Evolutionary conservation across 768 basidiomycete genomes (phyloP).

Genomic region (Trametes cubensis): DNA sequence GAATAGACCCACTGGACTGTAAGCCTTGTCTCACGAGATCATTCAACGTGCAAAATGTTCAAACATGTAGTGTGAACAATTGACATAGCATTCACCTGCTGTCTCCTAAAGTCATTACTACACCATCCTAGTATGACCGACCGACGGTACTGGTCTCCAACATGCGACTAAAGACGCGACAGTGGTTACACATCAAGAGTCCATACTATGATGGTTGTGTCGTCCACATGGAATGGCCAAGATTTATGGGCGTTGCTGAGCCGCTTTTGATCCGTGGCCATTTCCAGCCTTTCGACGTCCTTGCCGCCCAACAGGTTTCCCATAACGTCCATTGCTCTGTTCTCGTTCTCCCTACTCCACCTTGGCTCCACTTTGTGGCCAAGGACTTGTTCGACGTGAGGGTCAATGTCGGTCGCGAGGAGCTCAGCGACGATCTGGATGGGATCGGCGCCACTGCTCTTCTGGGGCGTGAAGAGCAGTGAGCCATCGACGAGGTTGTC

Average conservation of each 20-base stretch:
- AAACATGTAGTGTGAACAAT: too few species aligned
- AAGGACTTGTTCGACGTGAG: background rate
- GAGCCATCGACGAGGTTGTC: conserved; percentile 15
- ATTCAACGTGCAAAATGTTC: too few species aligned
- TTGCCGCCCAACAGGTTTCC: conserved; percentile 5
- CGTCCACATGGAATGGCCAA: conserved; percentile 1
- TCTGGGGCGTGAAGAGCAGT: background rate
- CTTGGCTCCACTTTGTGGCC: background rate
- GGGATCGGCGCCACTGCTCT: conserved; percentile 5
- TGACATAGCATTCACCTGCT: too few species aligned
- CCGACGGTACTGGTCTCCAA: too few species aligned
- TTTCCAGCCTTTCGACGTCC: background rate
- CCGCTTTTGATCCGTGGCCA: background rate
- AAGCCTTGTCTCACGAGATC: too few species aligned
- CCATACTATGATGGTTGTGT: conserved; percentile 2
- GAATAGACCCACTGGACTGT: too few species aligned
- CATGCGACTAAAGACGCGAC: too few species aligned
- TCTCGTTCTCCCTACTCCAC: conserved; percentile 9
- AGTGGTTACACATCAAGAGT: background rate
- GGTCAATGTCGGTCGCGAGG: conserved; percentile 2
- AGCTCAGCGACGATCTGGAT: conserved; percentile 5
- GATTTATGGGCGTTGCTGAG: too few species aligned
- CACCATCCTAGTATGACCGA: too few species aligned
- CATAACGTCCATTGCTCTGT: conserved; percentile 9
- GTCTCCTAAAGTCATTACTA: too few species aligned